Evolutionary conservation across 2,329 filamentous ascomycete genomes (phyloP).

Genomic region (Pseudocercospora ulei): DNA sequence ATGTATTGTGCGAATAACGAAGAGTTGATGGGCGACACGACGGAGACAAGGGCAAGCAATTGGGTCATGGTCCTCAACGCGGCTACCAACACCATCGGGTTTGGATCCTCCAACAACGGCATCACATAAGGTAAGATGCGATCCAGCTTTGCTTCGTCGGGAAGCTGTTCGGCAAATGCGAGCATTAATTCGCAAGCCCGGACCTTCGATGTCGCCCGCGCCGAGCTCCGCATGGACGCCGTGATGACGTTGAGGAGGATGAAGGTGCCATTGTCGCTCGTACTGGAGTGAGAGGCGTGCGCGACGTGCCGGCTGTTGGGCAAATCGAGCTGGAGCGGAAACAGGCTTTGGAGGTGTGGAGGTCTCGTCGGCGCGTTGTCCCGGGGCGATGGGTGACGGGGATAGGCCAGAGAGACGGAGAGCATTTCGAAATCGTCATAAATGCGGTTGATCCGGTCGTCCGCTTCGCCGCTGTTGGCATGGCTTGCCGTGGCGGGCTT

Average conservation of each 20-base stretch:
- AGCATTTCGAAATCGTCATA: conserved; percentile 97
- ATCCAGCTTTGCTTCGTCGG: conserved; percentile 92
- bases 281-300: conserved; percentile 50
- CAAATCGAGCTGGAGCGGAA: conserved; percentile 76
- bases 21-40: conserved; percentile 67
- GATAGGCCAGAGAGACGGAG: conserved; percentile 79
- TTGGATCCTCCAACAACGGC: conserved; percentile 67
- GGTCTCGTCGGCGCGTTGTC: conserved; percentile 27
- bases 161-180: conserved; percentile 80
- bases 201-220: conserved; percentile 74
- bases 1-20: conserved; percentile 60
- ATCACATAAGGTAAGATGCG: conserved; percentile 85
- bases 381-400: conserved; percentile 40
- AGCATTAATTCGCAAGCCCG: conserved; percentile 84
- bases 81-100: conserved; percentile 74
- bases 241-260: conserved; percentile 86
- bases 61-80: conserved; percentile 82
- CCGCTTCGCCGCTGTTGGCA: conserved; percentile 71
- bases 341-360: conserved; percentile 49
- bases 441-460: conserved; percentile 87
- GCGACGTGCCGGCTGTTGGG: conserved; percentile 70
- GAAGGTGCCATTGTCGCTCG: conserved; percentile 76
- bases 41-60: conserved; percentile 72
- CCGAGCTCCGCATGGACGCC: conserved; percentile 79
- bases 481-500: conserved; percentile 57